Evolutionary conservation across 192 early-diverging fungal species (phyloP), one percentile per base, ranked within the genome.

Genomic region (Geranomyces michiganensis): DNA sequence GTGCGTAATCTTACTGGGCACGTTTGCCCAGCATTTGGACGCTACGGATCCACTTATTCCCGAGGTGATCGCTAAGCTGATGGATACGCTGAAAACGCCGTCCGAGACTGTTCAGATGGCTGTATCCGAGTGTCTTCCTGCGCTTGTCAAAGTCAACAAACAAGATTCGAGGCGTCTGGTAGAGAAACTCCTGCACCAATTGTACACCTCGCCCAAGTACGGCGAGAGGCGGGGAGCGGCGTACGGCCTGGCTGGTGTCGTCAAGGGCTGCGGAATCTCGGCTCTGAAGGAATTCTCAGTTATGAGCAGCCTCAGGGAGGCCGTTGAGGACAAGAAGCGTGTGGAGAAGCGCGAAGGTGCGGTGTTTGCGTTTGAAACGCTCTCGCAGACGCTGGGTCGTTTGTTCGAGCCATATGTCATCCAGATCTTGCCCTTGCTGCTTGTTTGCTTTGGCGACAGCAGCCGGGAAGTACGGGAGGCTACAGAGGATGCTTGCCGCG

Each of bases 331-430:
- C 63, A 94, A 94, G 76, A 90, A 90, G 63, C 72, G 73, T 27
- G 78, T 84, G 44, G 85, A 89, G 78, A 84, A 82, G 56, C 87
- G 95, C 14, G 92, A 99, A 82, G 97, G 97, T 72, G 94, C 96
- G 12, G 74, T 97, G 67, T 91, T 98, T 84, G 94, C 94, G 0
- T 93, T 92, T 56, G 97, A 97, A 80, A 92, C 95, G 14, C 79
- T 98, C 33, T 90, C 93, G 0, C 82, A 79, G 41, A 86, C 89
- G 14, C 77, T 99, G 62, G 95, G 95, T 10, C 89, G 95, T 45
- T 81, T 97, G 67, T 98, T 98, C 77, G 97, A 99, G 74, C 97
- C 97, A 4, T 96, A 98, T 71, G 88, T 96, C 51, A 93, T 96
- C 65, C 94, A 97, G 75, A 91, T 97, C 62, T 76, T 97, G 31